Evolutionary conservation across 257 asterid species (phyloP).

Genomic region (Salvia rosmarinus): DNA sequence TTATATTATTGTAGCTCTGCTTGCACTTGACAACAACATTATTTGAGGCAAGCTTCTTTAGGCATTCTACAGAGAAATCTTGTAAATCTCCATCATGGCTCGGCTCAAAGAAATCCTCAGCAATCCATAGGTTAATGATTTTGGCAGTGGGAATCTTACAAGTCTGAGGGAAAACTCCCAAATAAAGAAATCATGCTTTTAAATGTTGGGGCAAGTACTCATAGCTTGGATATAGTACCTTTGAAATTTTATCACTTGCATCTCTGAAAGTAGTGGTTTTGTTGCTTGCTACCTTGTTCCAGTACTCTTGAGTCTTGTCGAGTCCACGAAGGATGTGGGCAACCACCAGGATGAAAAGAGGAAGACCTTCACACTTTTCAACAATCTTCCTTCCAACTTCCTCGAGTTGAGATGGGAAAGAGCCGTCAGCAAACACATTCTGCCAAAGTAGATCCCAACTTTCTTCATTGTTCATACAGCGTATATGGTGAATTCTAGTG

Average conservation of each 20-base stretch:
- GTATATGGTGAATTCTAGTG: neutral
- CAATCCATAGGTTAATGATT: neutral
- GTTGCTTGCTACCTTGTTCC: conserved; percentile 16
- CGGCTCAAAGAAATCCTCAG: neutral
- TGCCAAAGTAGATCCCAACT: conserved; percentile 31
- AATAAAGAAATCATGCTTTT: neutral
- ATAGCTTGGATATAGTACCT: conserved; percentile 33
- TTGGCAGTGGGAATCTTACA: neutral
- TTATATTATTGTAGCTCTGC: neutral
- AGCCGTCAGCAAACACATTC: neutral
- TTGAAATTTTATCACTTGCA: conserved; percentile 3
- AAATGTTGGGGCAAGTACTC: neutral
- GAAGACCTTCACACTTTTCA: conserved; percentile 35
- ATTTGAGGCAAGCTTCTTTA: neutral
- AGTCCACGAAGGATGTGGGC: conserved; percentile 18
- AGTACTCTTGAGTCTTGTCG: neutral
- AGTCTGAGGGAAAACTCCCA: neutral
- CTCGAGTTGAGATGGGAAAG: conserved; percentile 15
- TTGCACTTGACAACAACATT: neutral
- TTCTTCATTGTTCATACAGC: neutral
- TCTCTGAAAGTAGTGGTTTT: neutral
- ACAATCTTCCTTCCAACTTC: conserved; percentile 17
- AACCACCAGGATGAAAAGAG: conserved; percentile 29
- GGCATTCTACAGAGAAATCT: too few relatives aligned
- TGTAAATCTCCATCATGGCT: neutral